Base-by-base conservation (phyloP, 2,329 filamentous ascomycete species). In the Clathrospora elynae region DNA sequence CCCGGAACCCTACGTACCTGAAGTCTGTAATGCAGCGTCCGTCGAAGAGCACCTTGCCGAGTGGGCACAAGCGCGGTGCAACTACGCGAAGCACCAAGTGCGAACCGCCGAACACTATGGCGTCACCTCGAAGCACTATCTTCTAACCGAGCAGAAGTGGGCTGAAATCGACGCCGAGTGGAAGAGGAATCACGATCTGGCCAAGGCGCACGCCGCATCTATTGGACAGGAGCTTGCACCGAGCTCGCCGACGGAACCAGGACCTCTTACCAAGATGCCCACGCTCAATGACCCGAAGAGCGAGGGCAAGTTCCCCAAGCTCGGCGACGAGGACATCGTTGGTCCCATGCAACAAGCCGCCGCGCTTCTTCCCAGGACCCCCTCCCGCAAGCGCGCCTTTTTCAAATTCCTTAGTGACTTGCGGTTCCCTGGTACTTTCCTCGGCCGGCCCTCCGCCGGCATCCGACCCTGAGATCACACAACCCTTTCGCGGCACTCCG, bases 81-180 rank as follows among this genome's bases (percentile, higher is more conserved):
- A 95, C 67, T 96, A 91, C 73, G 88, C 88, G 55, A 92, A 91
- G 68, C 91, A 96, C 62, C 81, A 95, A 13, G 87, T 89, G 8
- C 87, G 90, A 44, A 93, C 88, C 0, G 87, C 88, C 42, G 91
- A 96, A 70, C 90, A 96, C 71, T 95, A 95, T 58, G 90, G 91
- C 11, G 78, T 85, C 22, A 96, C 90, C 0, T 96, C 90, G 39
- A 93, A 90, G 67, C 93, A 88, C 42, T 96, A 91, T 72, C 82
- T 79, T 36, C 78, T 93, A 42, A 96, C 91, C 0, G 85, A 93
- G 68, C 81, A 87, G 49, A 97, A 97, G 69, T 96, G 92, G 92
- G 80, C 84, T 17, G 82, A 86, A 57, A 87, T 88, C 29, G 88
- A 96, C 65, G 76, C 76, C 2, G 73, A 78, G 42, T 96, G 91